Conservation (phyloP, 1,139 yeast genomes). For the Spathaspora jeffriesii region DNA sequence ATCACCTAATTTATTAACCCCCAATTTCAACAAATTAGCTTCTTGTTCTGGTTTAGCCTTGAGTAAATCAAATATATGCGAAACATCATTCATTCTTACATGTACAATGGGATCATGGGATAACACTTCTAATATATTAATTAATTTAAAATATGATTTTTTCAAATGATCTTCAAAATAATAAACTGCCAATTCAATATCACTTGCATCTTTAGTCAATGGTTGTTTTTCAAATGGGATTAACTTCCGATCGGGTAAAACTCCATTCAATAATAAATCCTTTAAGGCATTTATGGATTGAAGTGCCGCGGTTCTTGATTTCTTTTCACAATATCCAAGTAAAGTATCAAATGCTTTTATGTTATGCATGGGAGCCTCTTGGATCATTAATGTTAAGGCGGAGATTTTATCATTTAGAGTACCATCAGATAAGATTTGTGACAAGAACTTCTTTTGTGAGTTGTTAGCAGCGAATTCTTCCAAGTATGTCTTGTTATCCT, state of each 20-base stretch:
- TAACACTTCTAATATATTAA: constrained; percentile 70
- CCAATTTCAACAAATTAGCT: constrained; percentile 82
- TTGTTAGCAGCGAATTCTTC: constrained; percentile 80
- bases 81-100: constrained; percentile 76
- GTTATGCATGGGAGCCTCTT: constrained; percentile 94
- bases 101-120: constrained; percentile 93
- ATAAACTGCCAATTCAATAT: constrained; percentile 62
- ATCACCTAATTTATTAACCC: constrained; percentile 94
- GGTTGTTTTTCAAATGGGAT: constrained; percentile 81
- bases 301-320: constrained; percentile 90
- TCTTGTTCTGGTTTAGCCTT: constrained; percentile 96
- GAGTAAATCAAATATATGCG: constrained; percentile 77
- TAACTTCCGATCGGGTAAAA: constrained; percentile 85
- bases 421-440: constrained; percentile 90
- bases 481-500: constrained; percentile 71
- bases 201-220: constrained; percentile 47
- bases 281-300: constrained; percentile 89
- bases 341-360: constrained; percentile 80
- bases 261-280: constrained; percentile 80
- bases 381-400: constrained; percentile 87
- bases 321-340: constrained; percentile 80
- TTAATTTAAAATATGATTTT: constrained; percentile 66
- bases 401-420: constrained; percentile 95
- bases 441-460: constrained; percentile 86
- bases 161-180: constrained; percentile 92